Evolutionary conservation across 2,329 filamentous ascomycete genomes (phyloP), one percentile per base, ranked within the genome.

Genomic region (Albophoma yamanashiensis): DNA sequence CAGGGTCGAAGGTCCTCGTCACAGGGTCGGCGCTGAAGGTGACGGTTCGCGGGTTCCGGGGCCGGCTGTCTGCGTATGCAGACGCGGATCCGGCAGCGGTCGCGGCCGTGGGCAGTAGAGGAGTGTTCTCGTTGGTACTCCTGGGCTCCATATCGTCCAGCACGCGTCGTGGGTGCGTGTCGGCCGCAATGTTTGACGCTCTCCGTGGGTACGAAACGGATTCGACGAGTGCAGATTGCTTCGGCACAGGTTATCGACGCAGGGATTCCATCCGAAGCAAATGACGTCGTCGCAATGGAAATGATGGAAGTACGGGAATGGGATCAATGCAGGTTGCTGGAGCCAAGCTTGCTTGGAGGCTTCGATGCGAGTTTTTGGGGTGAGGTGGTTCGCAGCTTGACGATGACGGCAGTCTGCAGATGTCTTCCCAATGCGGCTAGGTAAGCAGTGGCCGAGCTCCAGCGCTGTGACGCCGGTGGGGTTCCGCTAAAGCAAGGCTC

Each of bases 21-120:
- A 86, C 81, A 43, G 85, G 83, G 63, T 87, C 86, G 5, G 88
- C 82, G 69, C 90, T 89, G 78, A 93, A 92, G 17, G 89, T 92
- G 68, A 93, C 89, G 66, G 79, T 89, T 64, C 89, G 83, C 57
- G 78, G 68, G 20, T 79, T 76, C 62, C 76, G 79, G 14, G 76
- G 73, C 22, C 78, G 77, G 45, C 31, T 34, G 40, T 59, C 50
- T 12, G 47, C 43, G 17, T 55, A 31, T 8, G 52, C 25, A 14
- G 38, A 38, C 27, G 59, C 11, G 11, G 43, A 11, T 25, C 14
- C 39, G 12, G 39, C 17, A 40, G 42, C 42, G 2, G 42, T 7
- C 9, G 43, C 42, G 43, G 45, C 2, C 9, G 45, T 39, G 11
- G 58, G 38, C 36, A 62, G 40, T 43, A 62, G 58, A 20, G 60